These are phyloP conservation scores for Aspergillus piperis DNA, from an alignment of 2,329 filamentous ascomycete genomes.

Conservation along the genomic window DNA sequence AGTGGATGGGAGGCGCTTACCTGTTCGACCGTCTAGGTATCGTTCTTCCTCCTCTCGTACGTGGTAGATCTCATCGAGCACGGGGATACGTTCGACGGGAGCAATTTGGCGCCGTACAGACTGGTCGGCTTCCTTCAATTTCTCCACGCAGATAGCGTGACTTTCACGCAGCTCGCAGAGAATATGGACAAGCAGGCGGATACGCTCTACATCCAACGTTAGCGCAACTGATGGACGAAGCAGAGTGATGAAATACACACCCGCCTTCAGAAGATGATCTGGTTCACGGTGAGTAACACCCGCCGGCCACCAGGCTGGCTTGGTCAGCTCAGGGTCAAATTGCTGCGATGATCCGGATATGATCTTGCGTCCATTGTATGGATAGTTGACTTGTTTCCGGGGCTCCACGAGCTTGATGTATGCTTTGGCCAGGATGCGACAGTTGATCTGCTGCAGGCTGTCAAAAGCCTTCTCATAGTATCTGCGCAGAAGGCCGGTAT, in stretches of 20 bases:
- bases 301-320: slow-evolving; percentile 38
- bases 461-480: slow-evolving; percentile 39
- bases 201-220: slow-evolving; percentile 22
- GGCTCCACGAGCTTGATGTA: slow-evolving; percentile 41
- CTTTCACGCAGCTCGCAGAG: slow-evolving; percentile 38
- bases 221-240: neutral
- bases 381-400: slow-evolving; percentile 40
- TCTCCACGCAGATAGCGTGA: slow-evolving; percentile 35
- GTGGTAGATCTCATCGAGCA: slow-evolving; percentile 39
- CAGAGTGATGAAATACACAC: slow-evolving; percentile 19
- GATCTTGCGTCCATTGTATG: slow-evolving; percentile 38
- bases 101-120: slow-evolving; percentile 36
- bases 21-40: slow-evolving; percentile 32
- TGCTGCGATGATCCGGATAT: slow-evolving; percentile 33
- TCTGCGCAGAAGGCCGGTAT: slow-evolving; percentile 26
- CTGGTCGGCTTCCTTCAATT: slow-evolving; percentile 36
- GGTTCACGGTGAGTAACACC: slow-evolving; percentile 37
- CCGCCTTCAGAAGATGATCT: slow-evolving; percentile 36
- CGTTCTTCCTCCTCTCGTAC: slow-evolving; percentile 37
- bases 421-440: slow-evolving; percentile 37
- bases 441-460: slow-evolving; percentile 39
- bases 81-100: slow-evolving; percentile 30
- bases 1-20: slow-evolving; percentile 20
- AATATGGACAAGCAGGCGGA: slow-evolving; percentile 36
- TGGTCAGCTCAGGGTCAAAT: slow-evolving; percentile 36